Evolutionary conservation across 2,329 filamentous ascomycete species (phyloP).

Genomic region (Xylariaceae sp.): DNA sequence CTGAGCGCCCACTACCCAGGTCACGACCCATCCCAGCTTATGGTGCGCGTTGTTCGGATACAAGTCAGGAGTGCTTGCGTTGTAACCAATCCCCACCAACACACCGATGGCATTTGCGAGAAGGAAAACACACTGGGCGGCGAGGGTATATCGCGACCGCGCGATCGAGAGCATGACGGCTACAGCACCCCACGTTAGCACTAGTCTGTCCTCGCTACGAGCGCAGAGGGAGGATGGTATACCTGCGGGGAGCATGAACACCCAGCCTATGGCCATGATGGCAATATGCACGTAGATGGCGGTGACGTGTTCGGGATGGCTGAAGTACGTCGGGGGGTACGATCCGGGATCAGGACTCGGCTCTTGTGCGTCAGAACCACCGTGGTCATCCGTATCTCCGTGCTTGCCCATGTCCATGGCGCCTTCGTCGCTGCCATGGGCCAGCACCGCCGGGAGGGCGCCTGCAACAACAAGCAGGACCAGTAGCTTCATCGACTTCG

Average conservation of each 20-base stretch:
- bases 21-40: slow-evolving; percentile 80
- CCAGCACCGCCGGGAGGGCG: slow-evolving; percentile 29
- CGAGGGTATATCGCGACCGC: slow-evolving; percentile 67
- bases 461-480: slow-evolving; percentile 27
- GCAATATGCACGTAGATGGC: slow-evolving; percentile 54
- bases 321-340: slow-evolving; percentile 36
- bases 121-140: slow-evolving; percentile 63
- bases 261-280: slow-evolving; percentile 65
- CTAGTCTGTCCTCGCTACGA: background rate
- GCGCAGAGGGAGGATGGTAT: slow-evolving; percentile 17
- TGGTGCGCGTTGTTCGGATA: slow-evolving; percentile 86
- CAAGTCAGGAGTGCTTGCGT: slow-evolving; percentile 74
- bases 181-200: slow-evolving; percentile 33
- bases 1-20: slow-evolving; percentile 66
- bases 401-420: slow-evolving; percentile 24
- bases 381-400: slow-evolving; percentile 25
- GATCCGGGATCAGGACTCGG: slow-evolving; percentile 24
- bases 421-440: slow-evolving; percentile 30
- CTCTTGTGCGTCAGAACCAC: slow-evolving; percentile 27
- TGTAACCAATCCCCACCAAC: slow-evolving; percentile 65
- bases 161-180: slow-evolving; percentile 83
- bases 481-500: slow-evolving; percentile 22
- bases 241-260: slow-evolving; percentile 65
- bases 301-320: slow-evolving; percentile 33
- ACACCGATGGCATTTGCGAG: slow-evolving; percentile 59